Percentiles rank a stretch among this genome's conserved stretches.
These are phyloP conservation scores for Urtica urens DNA, from an alignment of 306 rosid genomes.

Conservation along the genomic window DNA sequence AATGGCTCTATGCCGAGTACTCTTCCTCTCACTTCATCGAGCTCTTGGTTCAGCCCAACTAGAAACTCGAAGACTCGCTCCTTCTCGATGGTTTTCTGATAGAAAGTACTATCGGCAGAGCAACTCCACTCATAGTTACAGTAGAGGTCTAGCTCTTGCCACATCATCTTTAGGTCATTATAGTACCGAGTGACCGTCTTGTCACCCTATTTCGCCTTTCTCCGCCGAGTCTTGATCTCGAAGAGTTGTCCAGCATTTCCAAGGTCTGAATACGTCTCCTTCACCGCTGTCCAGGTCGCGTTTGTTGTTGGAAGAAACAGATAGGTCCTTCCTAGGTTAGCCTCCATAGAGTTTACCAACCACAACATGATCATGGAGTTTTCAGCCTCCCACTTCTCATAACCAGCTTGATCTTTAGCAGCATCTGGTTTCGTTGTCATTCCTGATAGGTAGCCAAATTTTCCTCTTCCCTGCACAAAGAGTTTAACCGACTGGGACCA, in stretches of 20 bases:
- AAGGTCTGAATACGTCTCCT: neutral
- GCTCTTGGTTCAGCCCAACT: neutral
- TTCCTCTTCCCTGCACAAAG: too few relatives aligned
- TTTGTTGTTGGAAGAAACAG: neutral
- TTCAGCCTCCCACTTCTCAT: neutral
- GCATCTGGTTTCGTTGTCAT: neutral
- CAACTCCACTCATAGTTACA: neutral
- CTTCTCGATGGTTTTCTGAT: neutral
- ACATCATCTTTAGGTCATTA: neutral
- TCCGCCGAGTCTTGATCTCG: neutral
- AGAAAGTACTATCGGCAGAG: neutral
- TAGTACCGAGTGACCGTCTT: neutral
- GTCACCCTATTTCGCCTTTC: neutral
- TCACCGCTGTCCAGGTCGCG: neutral
- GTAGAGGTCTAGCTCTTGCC: neutral
- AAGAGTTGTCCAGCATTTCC: neutral
- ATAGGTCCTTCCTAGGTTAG: too few relatives aligned
- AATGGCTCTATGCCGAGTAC: neutral
- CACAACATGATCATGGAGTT: too few relatives aligned
- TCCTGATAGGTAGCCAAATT: too few relatives aligned
- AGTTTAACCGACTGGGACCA: neutral
- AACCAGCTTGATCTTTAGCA: neutral
- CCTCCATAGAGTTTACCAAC: neutral
- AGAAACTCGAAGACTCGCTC: neutral
- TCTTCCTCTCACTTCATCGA: neutral